Conservation (phyloP, 2,329 filamentous ascomycete genomes). For the Pseudonectria buxi region DNA sequence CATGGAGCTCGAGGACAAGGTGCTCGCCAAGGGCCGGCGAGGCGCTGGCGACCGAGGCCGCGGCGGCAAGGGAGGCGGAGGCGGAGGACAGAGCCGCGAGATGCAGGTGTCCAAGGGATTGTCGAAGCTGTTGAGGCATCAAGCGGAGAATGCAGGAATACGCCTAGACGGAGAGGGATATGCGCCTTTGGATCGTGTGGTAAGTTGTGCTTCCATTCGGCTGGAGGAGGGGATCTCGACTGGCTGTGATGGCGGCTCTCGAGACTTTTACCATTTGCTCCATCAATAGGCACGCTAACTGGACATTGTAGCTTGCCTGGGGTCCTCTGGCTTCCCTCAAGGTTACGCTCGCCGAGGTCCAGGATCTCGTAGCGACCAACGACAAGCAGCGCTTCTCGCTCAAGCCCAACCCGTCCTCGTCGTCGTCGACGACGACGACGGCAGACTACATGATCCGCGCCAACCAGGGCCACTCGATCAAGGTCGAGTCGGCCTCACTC, state of each 20-base stretch:
- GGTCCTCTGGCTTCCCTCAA: conserved; percentile 59
- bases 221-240: background rate
- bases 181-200: conserved; percentile 51
- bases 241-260: background rate
- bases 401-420: conserved; percentile 42
- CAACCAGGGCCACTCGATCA: conserved; percentile 89
- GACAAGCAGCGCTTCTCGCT: conserved; percentile 90
- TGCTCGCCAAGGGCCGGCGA: conserved; percentile 8
- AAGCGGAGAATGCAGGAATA: conserved; percentile 50
- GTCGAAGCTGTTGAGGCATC: conserved; percentile 48
- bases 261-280: background rate
- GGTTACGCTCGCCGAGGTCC: conserved; percentile 69
- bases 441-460: conserved; percentile 81
- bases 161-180: conserved; percentile 53
- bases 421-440: conserved; percentile 38
- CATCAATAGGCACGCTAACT: conserved; percentile 1
- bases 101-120: conserved; percentile 47
- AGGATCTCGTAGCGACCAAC: conserved; percentile 61
- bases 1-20: conserved; percentile 18
- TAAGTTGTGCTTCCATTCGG: conserved; percentile 33
- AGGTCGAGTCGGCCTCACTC: conserved; percentile 62
- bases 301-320: conserved; percentile 40
- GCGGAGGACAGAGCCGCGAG: conserved; percentile 33
- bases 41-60: conserved; percentile 22
- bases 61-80: conserved; percentile 23